Evolutionary conservation across 306 rosid genomes (phyloP).

Genomic region (Vicia villosa): DNA sequence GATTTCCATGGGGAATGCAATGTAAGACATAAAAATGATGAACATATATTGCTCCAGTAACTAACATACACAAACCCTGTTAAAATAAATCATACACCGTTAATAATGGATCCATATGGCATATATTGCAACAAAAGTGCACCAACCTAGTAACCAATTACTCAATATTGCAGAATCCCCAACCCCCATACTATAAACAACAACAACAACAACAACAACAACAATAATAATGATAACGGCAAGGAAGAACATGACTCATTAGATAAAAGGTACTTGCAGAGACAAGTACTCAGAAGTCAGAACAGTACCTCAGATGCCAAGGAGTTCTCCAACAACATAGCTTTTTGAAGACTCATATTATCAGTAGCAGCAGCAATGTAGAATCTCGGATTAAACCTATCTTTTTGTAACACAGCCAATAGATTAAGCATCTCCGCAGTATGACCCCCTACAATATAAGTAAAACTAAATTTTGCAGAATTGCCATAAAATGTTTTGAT

Average conservation of each 20-base stretch:
- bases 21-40: not conserved
- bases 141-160: not conserved
- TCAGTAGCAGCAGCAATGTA: constrained; percentile 89
- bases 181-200: not conserved
- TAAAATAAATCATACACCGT: not conserved
- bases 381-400: constrained; percentile 67
- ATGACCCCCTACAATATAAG: constrained; percentile 66
- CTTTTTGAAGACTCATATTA: constrained; percentile 90
- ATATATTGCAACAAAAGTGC: constrained; percentile 23
- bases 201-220: too few species aligned
- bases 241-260: not conserved
- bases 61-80: not conserved
- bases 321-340: constrained; percentile 61
- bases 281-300: constrained; percentile 23
- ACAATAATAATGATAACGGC: not conserved
- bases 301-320: constrained; percentile 48
- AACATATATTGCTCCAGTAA: not conserved
- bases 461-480: constrained; percentile 7
- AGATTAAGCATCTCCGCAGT: constrained; percentile 95
- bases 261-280: constrained; percentile 8
- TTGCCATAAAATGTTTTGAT: constrained; percentile 12
- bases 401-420: constrained; percentile 65
- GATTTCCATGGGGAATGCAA: not conserved
- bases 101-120: constrained; percentile 11
- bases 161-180: not conserved